Percentiles rank a stretch among this genome's conserved stretches.
phyloP scores from a whole-genome alignment of 1,284 basidiomycete species.

The Salmacisia buchloeana region DNA sequence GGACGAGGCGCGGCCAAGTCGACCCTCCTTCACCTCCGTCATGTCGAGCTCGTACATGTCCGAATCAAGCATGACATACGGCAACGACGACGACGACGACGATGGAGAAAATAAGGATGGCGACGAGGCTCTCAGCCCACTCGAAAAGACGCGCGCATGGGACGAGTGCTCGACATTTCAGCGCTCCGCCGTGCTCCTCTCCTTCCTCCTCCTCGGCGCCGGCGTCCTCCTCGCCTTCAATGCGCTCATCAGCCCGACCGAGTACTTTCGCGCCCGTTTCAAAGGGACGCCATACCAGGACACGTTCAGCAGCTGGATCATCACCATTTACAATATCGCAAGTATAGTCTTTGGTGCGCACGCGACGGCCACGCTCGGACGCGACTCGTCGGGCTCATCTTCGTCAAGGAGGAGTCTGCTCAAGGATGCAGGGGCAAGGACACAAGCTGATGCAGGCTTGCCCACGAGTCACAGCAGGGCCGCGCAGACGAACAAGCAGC shows the following conservation, averaged over 20 bases:
- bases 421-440: background rate
- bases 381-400: constrained; percentile 3
- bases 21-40: background rate
- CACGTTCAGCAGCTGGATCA: constrained; percentile 41
- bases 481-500: background rate
- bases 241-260: constrained; percentile 42
- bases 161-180: background rate
- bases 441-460: background rate
- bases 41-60: constrained; percentile 3
- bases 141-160: background rate
- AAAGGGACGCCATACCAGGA: constrained; percentile 22
- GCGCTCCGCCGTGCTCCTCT: background rate
- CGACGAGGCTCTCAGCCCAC: background rate
- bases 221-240: constrained; percentile 20
- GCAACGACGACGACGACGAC: background rate
- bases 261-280: constrained; percentile 39
- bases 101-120: background rate
- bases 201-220: constrained; percentile 8
- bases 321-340: constrained; percentile 33
- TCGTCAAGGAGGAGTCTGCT: background rate
- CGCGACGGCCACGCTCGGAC: constrained; percentile 16
- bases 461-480: background rate
- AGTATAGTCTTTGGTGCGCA: constrained; percentile 35
- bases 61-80: background rate
- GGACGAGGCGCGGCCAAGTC: background rate